Evolutionary conservation across 805 yeast genomes (phyloP).

Genomic region (Jamesozyma lodderae): DNA sequence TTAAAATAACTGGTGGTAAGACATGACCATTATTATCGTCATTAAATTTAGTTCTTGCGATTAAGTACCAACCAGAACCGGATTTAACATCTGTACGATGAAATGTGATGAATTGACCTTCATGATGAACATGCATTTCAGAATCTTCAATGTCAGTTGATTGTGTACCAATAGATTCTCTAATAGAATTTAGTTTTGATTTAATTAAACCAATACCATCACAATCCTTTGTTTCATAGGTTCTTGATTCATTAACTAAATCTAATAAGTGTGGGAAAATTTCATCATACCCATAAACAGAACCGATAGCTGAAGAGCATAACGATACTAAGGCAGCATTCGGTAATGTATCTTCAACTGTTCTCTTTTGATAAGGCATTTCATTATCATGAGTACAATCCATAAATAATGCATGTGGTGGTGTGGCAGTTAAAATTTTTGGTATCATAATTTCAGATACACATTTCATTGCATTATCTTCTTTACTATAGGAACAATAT

Average conservation of each 20-base stretch:
- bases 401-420: constrained; percentile 94
- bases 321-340: constrained; percentile 91
- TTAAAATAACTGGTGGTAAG: constrained; percentile 47
- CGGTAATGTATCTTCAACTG: constrained; percentile 89
- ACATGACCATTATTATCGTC: constrained; percentile 39
- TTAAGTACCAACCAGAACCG: constrained; percentile 81
- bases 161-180: constrained; percentile 48
- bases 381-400: constrained; percentile 97
- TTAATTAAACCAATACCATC: constrained; percentile 75
- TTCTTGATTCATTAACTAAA: constrained; percentile 67
- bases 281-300: constrained; percentile 91
- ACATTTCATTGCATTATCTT: constrained; percentile 18
- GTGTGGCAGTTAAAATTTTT: constrained; percentile 49
- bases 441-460: constrained; percentile 64
- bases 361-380: constrained; percentile 79
- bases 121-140: constrained; percentile 92
- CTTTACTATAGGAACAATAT: constrained; percentile 11
- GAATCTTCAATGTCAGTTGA: constrained; percentile 44
- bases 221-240: constrained; percentile 38
- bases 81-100: constrained; percentile 77
- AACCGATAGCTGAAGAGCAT: constrained; percentile 89
- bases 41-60: constrained; percentile 76
- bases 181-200: constrained; percentile 44
- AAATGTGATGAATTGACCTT: constrained; percentile 83
- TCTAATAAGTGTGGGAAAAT: constrained; percentile 74